Evolutionary conservation across 768 basidiomycete species (phyloP), one percentile per base, ranked within the genome.

Genomic region (Leccinum boreale): DNA sequence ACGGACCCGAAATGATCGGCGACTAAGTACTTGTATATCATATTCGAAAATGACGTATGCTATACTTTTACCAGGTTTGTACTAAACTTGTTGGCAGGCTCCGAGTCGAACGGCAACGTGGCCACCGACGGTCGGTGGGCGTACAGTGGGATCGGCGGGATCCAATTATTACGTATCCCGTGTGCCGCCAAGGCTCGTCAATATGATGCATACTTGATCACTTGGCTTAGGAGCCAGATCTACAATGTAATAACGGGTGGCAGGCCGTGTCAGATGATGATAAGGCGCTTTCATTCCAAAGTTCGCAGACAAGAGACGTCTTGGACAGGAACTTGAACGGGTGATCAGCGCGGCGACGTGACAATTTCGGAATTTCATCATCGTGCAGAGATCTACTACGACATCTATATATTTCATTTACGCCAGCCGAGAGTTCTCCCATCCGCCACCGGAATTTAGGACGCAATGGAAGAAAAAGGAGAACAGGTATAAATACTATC

Each of bases 401-500:
- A 10, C 4, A 44, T 66, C 58, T 66, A 63, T 58, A 39, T 52
- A 49, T 44, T 53, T 3, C 19, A 23, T 35, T 29, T 44, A 19
- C 23, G 36, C 36, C 36, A 39, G 15, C 17, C 36, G 36, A 48
- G 36, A 48, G 10, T 45, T 35, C 35, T 45, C 31, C 50, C 55
- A 48, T 23, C 33, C 39, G 31, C 47, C 24, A 14, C 17, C 23
- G 46, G 26, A 50, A 51, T 52, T 19, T 35, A 57, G 14, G 15
- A 17, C 17, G 12, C 7, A 17, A 39, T 14, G 47, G 3, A 46
- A 10, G n/a, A 44, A 28, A 42, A 23, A 28, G 3, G 51, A 19
- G 17, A 48, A 53, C 29, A 72, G 69, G 69, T 73, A 73, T 70
- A 71, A 61, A 66, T 55, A 62, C 62, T 71, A 69, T 58, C 61